Base-by-base conservation (phyloP, 768 basidiomycete genomes). In the Nevesoporus exiguus region DNA sequence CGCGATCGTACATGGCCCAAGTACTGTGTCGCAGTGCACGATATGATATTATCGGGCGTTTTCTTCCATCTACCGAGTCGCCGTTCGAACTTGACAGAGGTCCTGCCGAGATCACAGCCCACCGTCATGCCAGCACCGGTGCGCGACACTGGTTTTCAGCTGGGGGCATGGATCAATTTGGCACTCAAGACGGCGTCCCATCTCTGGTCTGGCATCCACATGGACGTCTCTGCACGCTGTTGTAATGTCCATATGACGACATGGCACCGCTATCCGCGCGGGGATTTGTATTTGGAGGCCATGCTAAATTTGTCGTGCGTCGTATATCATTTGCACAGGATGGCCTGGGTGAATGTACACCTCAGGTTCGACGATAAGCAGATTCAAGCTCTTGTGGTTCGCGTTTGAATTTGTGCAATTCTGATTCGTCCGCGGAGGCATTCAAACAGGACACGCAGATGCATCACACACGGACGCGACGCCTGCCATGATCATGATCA, bases 1-100 rank as follows among this genome's bases (percentile, higher is more conserved):
- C 21, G 30, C 48, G 57, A 52, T 59, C 30, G 21, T 43, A 13
- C 39, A 52, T 36, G 56, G 45, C 27, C 31, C 45, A 33, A 11
- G 43, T n/a, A 10, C 7, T 7, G 4, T 8, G 15, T 45, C n/a
- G 24, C 15, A n/a, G n/a, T 22, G 44, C 44, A 15, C 24, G 30
- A 46, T 33, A 30, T 46, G 48, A 21, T 29, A 39, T 49, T 30
- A 40, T 30, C 36, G 47, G 47, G 25, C 24, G 33, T 25, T 25
- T 33, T 22, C 27, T n/a, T 3, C 25, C 47, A 19, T 45, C 47
- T 37, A 25, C 36, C 36, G 36, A 40, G 27, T 49, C 48, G 48
- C 48, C 48, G 48, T 49, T 40, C 48, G 37, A 49, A 49, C 44
- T 19, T 19, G 29, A 45, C n/a, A 30, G 27, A 29, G 29, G 42